Percentiles rank a stretch among this genome's conserved stretches.
phyloP scores from a whole-genome alignment of 129 eudicot species.

The Dittrichia graveolens region DNA sequence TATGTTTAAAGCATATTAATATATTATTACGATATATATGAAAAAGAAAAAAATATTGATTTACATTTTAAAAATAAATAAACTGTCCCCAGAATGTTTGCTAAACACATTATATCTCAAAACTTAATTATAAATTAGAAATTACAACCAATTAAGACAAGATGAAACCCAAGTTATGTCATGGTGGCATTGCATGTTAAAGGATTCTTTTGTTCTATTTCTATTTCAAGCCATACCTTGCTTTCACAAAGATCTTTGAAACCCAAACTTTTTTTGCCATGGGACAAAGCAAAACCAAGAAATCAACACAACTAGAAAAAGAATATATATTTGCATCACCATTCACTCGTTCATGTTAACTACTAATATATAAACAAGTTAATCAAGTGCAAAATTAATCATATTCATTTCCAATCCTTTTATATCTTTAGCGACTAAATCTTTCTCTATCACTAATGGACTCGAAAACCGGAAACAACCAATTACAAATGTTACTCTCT shows the following conservation, averaged over 20 bases:
- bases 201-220: conserved; percentile 25
- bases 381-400: conserved; percentile 18
- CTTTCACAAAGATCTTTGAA: conserved; percentile 37
- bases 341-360: conserved; percentile 21
- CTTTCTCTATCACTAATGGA: conserved; percentile 23
- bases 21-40: no score
- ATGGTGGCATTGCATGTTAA: conserved; percentile 22
- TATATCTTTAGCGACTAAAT: background rate
- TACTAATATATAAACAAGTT: conserved; percentile 24
- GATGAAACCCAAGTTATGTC: conserved; percentile 6
- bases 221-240: conserved; percentile 44
- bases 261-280: conserved; percentile 21
- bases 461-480: conserved; percentile 33
- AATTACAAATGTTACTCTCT: conserved; percentile 26
- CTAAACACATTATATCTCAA: background rate
- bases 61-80: background rate
- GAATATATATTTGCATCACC: conserved; percentile 20
- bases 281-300: conserved; percentile 32
- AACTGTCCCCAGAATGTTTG: background rate
- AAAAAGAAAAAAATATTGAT: no score
- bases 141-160: conserved; percentile 1
- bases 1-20: no score
- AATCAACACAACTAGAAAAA: conserved; percentile 34
- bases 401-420: conserved; percentile 7
- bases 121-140: background rate